Percentiles rank a stretch among this genome's conserved stretches.
These are phyloP conservation scores for Alternaria incomplexa DNA, from an alignment of 2,329 filamentous ascomycete species.

Conservation along the genomic window DNA sequence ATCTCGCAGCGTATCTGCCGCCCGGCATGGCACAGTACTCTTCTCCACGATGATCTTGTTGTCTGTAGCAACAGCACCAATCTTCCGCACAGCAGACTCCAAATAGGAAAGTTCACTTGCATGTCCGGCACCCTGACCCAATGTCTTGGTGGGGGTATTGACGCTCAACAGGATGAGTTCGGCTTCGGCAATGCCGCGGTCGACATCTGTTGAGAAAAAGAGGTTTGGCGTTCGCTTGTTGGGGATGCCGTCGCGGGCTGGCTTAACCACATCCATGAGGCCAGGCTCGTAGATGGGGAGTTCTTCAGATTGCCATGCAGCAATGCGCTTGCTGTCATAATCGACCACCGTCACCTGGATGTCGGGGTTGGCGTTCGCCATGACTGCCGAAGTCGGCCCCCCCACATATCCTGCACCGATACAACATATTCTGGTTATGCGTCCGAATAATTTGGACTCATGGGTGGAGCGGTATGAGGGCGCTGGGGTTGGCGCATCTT, in stretches of 20 bases:
- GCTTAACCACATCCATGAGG: slow-evolving; percentile 69
- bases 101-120: slow-evolving; percentile 76
- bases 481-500: neutral
- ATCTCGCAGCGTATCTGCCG: slow-evolving; percentile 71
- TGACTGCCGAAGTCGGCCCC: slow-evolving; percentile 75
- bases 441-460: neutral
- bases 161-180: slow-evolving; percentile 79
- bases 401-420: slow-evolving; percentile 47
- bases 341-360: slow-evolving; percentile 79
- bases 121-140: slow-evolving; percentile 71
- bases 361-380: slow-evolving; percentile 74
- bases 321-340: slow-evolving; percentile 68
- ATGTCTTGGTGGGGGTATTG: slow-evolving; percentile 78
- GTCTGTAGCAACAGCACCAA: slow-evolving; percentile 69
- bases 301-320: slow-evolving; percentile 74
- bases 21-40: slow-evolving; percentile 78
- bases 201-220: slow-evolving; percentile 74
- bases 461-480: neutral
- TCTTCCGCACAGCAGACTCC: slow-evolving; percentile 70
- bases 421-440: slow-evolving; percentile 2
- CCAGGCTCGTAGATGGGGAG: slow-evolving; percentile 80
- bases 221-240: slow-evolving; percentile 66
- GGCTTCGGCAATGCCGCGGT: slow-evolving; percentile 66
- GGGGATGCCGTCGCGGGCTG: slow-evolving; percentile 58
- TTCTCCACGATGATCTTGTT: slow-evolving; percentile 82